Evolutionary conservation across 345 rosid genomes (phyloP), one percentile per base, ranked within the genome.

Genomic region (Arabidopsis suecica): DNA sequence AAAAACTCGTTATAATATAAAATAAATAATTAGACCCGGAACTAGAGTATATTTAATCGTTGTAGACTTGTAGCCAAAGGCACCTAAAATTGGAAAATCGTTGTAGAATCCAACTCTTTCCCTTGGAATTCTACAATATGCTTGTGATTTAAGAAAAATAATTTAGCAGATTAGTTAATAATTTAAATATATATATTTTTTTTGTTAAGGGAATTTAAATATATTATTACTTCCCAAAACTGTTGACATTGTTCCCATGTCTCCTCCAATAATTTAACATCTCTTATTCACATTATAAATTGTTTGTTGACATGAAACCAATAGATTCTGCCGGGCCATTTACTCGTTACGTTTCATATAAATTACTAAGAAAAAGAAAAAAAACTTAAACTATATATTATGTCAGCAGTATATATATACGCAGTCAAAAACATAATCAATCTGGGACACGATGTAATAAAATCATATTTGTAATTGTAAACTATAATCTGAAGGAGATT

Each of bases 201-300:
- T 16, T 16, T 16, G 18, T 16, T 16, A 16, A 16, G 18, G 18
- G 18, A 16, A 16, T 16, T 16, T 16, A 16, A 16, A 16, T 16
- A 16, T 23, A 54, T 11, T 53, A 42, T 4, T 66, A 45, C 51
- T 77, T 32, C 65, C 75, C 50, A 69, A 45, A 36, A 55, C 65
- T 77, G 80, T 63, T 77, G 60, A 63, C 80, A 55, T 63, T 77
- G 75, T 77, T 69, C 51, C 80, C 65, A 69, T 76, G 75, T 76
- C 65, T 47, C 65, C 58, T 76, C 42, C 34, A 34, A 54, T 69
- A 53, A 33, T 69, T 36, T 69, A 61, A 54, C 51, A 16, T 42
- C 34, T 50, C 57, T 60, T 2, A 16, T 53, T 47, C 34, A 34
- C 58, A 22, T 42, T 28, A 23, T 44, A 53, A 60, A 18, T 9